Conservation (phyloP, 306 rosid species). For the Sindora glabra region DNA sequence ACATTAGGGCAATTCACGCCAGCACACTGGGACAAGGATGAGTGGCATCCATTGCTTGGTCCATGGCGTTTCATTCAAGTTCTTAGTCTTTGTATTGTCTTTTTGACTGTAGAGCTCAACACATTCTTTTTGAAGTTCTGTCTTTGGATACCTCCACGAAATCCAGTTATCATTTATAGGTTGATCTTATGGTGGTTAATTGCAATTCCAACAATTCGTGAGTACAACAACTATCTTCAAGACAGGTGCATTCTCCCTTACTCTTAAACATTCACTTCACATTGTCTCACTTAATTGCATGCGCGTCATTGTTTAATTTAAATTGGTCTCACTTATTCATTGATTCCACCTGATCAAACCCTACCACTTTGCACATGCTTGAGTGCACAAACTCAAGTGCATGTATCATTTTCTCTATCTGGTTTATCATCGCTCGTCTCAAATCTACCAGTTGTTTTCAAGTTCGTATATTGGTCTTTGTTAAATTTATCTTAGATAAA, state of each 20-base stretch:
- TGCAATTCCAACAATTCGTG: conserved; percentile 96
- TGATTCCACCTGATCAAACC: too few species aligned
- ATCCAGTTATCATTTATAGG: conserved; percentile 83
- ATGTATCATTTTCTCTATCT: too few species aligned
- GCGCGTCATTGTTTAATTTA: too few species aligned
- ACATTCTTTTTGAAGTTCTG: conserved; percentile 93
- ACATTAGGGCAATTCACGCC: conserved; percentile 93
- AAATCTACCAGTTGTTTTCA: too few species aligned
- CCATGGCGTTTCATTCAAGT: conserved; percentile 99
- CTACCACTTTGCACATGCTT: too few species aligned
- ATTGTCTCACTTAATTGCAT: too few species aligned
- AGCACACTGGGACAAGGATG: conserved; percentile 98
- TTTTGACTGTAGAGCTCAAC: conserved; percentile 94
- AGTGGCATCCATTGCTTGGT: conserved; percentile 97
- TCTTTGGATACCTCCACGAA: conserved; percentile 93
- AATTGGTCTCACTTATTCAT: too few species aligned
- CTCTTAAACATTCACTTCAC: too few species aligned
- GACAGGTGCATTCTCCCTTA: conserved; percentile 68
- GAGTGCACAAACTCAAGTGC: too few species aligned
- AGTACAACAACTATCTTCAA: conserved; percentile 93
- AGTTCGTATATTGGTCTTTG: too few species aligned
- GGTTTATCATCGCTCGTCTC: too few species aligned
- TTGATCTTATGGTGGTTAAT: conserved; percentile 96
- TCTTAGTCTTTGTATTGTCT: conserved; percentile 68
- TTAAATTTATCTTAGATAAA: too few species aligned